Conservation (phyloP, 306 rosid genomes). For the Malus domestica region ASM211411v1 NC_041805.1:27191001-27191500, state of each 20-base stretch:
- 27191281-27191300: not conserved
- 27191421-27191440: not conserved
- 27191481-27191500: not conserved
- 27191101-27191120: conserved; percentile 23
- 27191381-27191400: not conserved
- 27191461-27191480: not conserved
- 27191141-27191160: conserved; percentile 28
- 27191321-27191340: not conserved
- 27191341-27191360: not conserved
- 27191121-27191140: conserved; percentile 32
- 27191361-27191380: not conserved
- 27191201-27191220: not conserved
- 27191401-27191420: not conserved
- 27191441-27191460: not conserved
- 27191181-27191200: not conserved
- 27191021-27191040: not conserved
- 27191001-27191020: conserved; percentile 25
- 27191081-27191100: not conserved
- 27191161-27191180: conserved; percentile 36
- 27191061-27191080: not conserved
- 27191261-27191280: not conserved
- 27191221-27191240: not conserved
- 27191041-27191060: not conserved
- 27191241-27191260: not conserved
- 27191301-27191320: not conserved